Conservation (phyloP, 2,329 filamentous ascomycete species). For the Fusarium sp. region DNA sequence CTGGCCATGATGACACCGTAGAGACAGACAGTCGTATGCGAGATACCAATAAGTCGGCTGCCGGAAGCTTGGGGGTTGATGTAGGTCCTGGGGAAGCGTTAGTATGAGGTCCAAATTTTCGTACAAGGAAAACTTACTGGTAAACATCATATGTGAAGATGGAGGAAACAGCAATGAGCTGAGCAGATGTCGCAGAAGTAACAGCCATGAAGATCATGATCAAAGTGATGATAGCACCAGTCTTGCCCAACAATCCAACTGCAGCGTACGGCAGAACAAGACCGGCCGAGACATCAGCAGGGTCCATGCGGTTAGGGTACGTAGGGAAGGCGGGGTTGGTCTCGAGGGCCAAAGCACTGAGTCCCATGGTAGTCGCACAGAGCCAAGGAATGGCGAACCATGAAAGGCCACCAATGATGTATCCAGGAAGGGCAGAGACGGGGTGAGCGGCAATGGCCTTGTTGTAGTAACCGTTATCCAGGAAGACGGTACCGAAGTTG, state of each 20-base stretch:
- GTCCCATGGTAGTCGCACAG: slow-evolving; percentile 86
- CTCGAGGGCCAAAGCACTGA: slow-evolving; percentile 83
- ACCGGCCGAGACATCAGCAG: slow-evolving; percentile 78
- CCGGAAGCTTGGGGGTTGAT: slow-evolving; percentile 81
- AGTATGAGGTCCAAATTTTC: fast-evolving
- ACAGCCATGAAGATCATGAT: slow-evolving; percentile 65
- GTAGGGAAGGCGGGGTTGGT: slow-evolving; percentile 46
- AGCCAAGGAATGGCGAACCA: slow-evolving; percentile 97
- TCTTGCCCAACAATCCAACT: slow-evolving; percentile 74
- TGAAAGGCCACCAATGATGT: slow-evolving; percentile 83
- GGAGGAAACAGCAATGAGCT: slow-evolving; percentile 86
- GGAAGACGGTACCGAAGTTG: slow-evolving; percentile 85
- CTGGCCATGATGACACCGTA: slow-evolving; percentile 82
- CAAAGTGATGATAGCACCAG: slow-evolving; percentile 35
- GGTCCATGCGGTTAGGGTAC: slow-evolving; percentile 57
- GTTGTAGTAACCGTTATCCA: slow-evolving; percentile 90
- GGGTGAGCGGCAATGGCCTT: slow-evolving; percentile 91
- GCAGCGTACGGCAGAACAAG: slow-evolving; percentile 87
- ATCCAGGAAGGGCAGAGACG: slow-evolving; percentile 86
- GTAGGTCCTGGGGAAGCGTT: slow-evolving; percentile 26
- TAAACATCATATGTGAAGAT: slow-evolving; percentile 62
- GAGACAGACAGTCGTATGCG: slow-evolving; percentile 72
- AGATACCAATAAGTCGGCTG: slow-evolving; percentile 80
- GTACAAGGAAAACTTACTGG: not conserved
- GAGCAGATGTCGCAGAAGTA: slow-evolving; percentile 82